Evolutionary conservation across 495 filamentous ascomycete genomes (phyloP), one percentile per base, ranked within the genome.

Genomic region (Copromyces sp.): DNA sequence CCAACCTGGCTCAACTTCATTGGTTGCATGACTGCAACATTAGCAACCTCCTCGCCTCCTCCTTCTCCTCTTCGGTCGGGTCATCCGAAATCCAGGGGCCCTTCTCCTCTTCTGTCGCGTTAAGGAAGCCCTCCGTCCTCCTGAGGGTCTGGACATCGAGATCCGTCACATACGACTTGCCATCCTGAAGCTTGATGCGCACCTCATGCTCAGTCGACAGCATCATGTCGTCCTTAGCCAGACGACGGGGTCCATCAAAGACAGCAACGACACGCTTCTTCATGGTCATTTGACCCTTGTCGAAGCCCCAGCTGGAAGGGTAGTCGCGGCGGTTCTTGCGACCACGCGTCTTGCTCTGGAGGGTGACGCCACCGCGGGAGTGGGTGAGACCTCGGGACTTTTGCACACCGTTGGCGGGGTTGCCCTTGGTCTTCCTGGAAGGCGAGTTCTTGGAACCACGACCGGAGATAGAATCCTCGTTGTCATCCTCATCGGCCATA

Each of bases 221-320:
- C 94, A 97, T 95, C 95, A 98, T 97, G 84, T 98, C 96, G 80
- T 99, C 96, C 84, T 98, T 98, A 87, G 92, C 95, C 73, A 99
- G 86, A 9, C 94, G 89, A 70, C 94, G 88, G 14, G 86, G 88
- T 3, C 96, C 96, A 77, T 98, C 94, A 74, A 96, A 99, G 20
- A 97, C 93, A 75, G 93, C 92, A 72, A 98, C 83, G 16, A 97
- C 94, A 24, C 96, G 92, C 89, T 98, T 97, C 88, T 95, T 98
- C 85, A 94, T 96, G 79, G 92, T 95, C 92, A 98, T 97, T 82
- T 93, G 93, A 73, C 93, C 91, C 74, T 90, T 87, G 47, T 94
- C 86, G 77, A 93, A 94, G 39, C 96, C 95, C 96, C 96, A 99
- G 42, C 90, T 91, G 14, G 90, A 87, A 3, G 96, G 96, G 78